phyloP scores from a whole-genome alignment of 1,284 basidiomycete genomes.

The Microbotryum scabiosae region DNA sequence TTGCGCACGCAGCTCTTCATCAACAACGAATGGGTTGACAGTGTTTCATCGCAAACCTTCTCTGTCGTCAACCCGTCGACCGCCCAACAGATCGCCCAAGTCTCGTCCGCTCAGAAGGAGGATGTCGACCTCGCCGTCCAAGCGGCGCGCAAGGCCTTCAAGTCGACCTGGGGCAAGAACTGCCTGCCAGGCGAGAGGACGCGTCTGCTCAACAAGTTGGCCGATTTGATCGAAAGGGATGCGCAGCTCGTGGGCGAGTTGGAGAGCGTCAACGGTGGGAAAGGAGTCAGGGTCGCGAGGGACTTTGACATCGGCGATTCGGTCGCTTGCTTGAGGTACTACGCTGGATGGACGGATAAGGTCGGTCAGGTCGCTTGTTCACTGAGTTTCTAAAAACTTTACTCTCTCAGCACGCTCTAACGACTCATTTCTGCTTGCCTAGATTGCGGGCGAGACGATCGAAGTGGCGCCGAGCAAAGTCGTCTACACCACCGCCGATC shows the following conservation, averaged over 20 bases:
- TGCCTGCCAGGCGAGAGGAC: slow-evolving; percentile 6
- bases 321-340: slow-evolving; percentile 19
- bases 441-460: slow-evolving; percentile 22
- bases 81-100: slow-evolving; percentile 9
- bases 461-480: slow-evolving; percentile 20
- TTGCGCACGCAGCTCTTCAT: slow-evolving; percentile 17
- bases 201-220: slow-evolving; percentile 21
- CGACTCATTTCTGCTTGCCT: too few relatives aligned
- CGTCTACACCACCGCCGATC: slow-evolving; percentile 24
- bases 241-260: slow-evolving; percentile 19
- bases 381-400: too few relatives aligned
- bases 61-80: slow-evolving; percentile 23
- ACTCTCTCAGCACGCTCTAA: too few relatives aligned
- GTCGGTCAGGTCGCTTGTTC: background rate
- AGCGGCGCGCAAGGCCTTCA: slow-evolving; percentile 27
- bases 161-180: slow-evolving; percentile 26
- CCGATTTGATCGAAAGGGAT: slow-evolving; percentile 29
- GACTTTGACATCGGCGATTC: slow-evolving; percentile 23
- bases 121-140: slow-evolving; percentile 27
- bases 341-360: slow-evolving; percentile 29
- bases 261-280: slow-evolving; percentile 23
- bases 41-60: slow-evolving; percentile 2
- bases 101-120: slow-evolving; percentile 11
- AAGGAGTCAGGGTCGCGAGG: slow-evolving; percentile 21
- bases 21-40: slow-evolving; percentile 22